Percentiles rank a stretch among this genome's conserved stretches.
phyloP scores from a whole-genome alignment of 176 grass and related monocot genomes.

The Oryza meyeriana region DNA sequence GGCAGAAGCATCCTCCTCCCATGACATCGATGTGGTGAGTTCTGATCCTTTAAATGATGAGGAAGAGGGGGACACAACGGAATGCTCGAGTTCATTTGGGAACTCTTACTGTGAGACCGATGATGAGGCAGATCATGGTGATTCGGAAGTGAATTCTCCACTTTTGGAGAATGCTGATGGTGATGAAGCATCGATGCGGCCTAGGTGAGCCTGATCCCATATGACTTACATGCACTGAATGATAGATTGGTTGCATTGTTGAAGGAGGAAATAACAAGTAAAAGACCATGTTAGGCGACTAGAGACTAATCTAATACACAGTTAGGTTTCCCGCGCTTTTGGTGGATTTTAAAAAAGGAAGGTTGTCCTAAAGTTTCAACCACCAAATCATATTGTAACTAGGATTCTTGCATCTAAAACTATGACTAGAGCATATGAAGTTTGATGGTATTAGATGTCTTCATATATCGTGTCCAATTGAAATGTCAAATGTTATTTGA shows the following conservation, averaged over 20 bases:
- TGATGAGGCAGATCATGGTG: slow-evolving; percentile 43
- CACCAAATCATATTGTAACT: neutral
- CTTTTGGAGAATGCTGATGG: slow-evolving; percentile 30
- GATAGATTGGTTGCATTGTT: neutral
- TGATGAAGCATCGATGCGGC: slow-evolving; percentile 2
- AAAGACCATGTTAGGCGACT: neutral
- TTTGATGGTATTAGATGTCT: neutral
- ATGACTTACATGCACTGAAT: neutral
- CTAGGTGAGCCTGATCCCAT: slow-evolving; percentile 53
- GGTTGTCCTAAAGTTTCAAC: slow-evolving; percentile 4
- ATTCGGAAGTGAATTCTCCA: slow-evolving; percentile 64
- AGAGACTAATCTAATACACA: neutral
- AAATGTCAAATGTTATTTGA: neutral
- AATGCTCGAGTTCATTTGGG: slow-evolving; percentile 85
- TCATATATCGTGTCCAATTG: neutral
- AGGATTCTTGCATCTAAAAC: neutral
- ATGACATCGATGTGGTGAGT: neutral
- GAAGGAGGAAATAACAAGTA: neutral
- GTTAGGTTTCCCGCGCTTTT: neutral
- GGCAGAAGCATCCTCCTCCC: neutral
- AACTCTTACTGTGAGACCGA: slow-evolving; percentile 56
- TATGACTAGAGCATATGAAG: neutral
- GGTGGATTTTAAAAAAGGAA: neutral
- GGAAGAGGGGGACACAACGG: slow-evolving; percentile 51
- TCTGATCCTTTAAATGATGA: neutral